phyloP scores from a whole-genome alignment of 2,329 filamentous ascomycete genomes.

The Colletotrichum orbiculare region DNA sequence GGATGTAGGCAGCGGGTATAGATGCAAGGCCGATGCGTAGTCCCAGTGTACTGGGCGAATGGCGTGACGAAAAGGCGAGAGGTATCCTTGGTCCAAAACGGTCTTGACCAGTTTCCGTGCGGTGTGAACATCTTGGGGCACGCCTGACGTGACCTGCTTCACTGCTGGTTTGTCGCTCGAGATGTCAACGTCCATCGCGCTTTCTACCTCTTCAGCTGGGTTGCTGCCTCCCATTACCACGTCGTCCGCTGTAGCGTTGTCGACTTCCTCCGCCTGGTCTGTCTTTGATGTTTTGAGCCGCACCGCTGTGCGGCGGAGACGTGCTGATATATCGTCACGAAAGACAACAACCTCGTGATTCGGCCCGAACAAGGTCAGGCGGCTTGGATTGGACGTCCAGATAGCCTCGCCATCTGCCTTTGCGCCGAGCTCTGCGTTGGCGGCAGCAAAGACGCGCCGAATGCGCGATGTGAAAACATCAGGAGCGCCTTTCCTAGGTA shows the following conservation, averaged over 20 bases:
- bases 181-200: constrained; percentile 59
- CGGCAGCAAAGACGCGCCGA: constrained; percentile 80
- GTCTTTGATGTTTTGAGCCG: constrained; percentile 66
- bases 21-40: constrained; percentile 76
- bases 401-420: constrained; percentile 74
- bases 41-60: constrained; percentile 92
- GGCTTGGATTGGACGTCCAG: constrained; percentile 89
- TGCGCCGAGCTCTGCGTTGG: constrained; percentile 73
- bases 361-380: constrained; percentile 86
- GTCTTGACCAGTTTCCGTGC: constrained; percentile 89
- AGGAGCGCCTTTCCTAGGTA: constrained; percentile 80
- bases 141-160: constrained; percentile 25
- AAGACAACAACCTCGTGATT: constrained; percentile 89
- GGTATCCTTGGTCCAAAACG: constrained; percentile 87
- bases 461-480: constrained; percentile 91
- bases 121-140: constrained; percentile 64
- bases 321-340: constrained; percentile 84
- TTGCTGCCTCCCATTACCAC: constrained; percentile 47
- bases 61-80: constrained; percentile 86
- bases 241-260: constrained; percentile 44
- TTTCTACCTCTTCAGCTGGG: constrained; percentile 39
- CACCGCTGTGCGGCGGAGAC: constrained; percentile 81
- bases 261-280: constrained; percentile 44
- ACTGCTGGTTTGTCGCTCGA: constrained; percentile 33
- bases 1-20: constrained; percentile 90